Evolutionary conservation across 768 basidiomycete species (phyloP), one percentile per base, ranked within the genome.

Genomic region (Favolaschia claudopus): DNA sequence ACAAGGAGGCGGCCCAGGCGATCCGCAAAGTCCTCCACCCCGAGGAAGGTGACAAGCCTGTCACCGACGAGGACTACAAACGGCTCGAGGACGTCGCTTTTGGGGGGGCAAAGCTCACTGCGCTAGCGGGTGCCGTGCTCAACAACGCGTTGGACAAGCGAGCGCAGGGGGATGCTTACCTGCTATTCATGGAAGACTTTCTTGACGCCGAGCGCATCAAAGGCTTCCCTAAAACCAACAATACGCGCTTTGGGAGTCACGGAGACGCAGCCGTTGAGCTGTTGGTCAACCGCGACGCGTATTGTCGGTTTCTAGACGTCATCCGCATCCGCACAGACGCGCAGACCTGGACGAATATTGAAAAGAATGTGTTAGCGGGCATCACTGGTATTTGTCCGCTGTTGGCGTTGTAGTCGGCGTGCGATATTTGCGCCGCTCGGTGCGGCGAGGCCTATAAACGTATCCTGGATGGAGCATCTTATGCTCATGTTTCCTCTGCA

Each of bases 241-340:
- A 58, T 38, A 58, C 47, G 7, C 56, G 34, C 15, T 58, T 58
- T 20, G 56, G 56, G 5, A 58, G 56, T n/a, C 33, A 49, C 19
- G 46, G 56, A 3, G 48, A 58, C 17, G 56, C 56, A 19, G 56
- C 56, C 3, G 56, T 38, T 4, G 56, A 58, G 33, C 36, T 58
- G 3, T 20, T 58, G 13, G 33, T n/a, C 1, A 28, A 25, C 12
- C 48, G 38, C 1, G 34, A 39, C 14, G 19, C 15, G 1, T 56
- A 56, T 25, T 1, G 29, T 24, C 19, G 36, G 15, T 56, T 56
- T 25, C 17, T 56, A 1, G 44, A 56, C 1, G 25, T n/a, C 24
- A 47, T 56, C 2, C 5, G 25, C 20, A 24, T 37, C 1, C 20
- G 24, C 8, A 56, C 45, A 27, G 22, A 33, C 36, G 25, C 19